Evolutionary conservation across 805 yeast species (phyloP), one percentile per base, ranked within the genome.

Genomic region (Candida namnaoensis): DNA sequence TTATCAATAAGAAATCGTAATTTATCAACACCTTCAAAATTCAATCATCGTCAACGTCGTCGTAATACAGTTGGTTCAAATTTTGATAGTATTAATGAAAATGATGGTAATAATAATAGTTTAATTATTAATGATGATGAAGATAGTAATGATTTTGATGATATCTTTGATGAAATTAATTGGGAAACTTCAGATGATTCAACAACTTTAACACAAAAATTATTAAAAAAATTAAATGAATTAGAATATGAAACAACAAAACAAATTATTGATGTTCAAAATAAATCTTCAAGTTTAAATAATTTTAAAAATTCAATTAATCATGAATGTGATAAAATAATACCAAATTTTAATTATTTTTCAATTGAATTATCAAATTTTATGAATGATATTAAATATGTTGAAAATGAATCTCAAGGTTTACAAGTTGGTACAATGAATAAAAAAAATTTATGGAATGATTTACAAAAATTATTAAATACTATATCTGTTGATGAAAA

Each of bases 391-490:
- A 77, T 90, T 39, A 72, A 75, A 37, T 74, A 71, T 40, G 78
- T 88, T 35, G 95, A 88, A 54, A 68, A 69, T 32, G 84, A 82
- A 54, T 80, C 90, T 3, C 78, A 82, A 51, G 95, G 95, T 38
- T 61, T 88, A 14, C 96, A 90, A 60, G 82, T 90, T 7, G 81
- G 80, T 49, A 77, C 91, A 5, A 79, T 86, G 36, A 90, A 90
- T 61, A 85, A 84, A 58, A 86, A 85, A 52, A 57, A 71, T n/a
- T 65, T 88, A 24, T 82, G 80, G 69, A 76, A 72, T 38, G 88
- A 86, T 45, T 69, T 88, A 41, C 74, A 75, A 34, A 76, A 72
- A n/a, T 69, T 88, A 37, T 61, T 88, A 46, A 72, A 74, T 38
- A 82, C 86, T n/a, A 83, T 85, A 8, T 75, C 80, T 42, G 68